Base-by-base conservation (phyloP, 2,329 filamentous ascomycete species). In the Eutypa lata region DNA sequence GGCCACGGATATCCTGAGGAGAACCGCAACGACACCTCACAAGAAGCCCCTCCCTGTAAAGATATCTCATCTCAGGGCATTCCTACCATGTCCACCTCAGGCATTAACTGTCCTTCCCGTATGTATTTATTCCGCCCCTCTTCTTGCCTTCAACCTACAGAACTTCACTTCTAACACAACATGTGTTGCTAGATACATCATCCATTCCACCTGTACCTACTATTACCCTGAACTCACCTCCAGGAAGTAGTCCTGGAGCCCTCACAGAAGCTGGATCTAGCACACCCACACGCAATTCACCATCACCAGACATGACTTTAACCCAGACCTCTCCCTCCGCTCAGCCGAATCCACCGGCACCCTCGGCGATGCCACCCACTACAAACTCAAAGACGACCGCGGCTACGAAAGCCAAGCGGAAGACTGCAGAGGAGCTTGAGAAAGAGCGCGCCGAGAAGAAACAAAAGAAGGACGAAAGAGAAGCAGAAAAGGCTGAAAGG, bases 371-470 rank as follows among this genome's bases (percentile, higher is more conserved):
- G 31, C 19, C 47, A 43, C 37, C 49, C n/a, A 19, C 50, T 1
- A 24, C 55, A 5, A 33, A 43, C 21, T 8, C 40, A n/a, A 52
- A 56, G 14, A n/a, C 45, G 11, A 47, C 54, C 2, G 13, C 53
- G 71, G 52, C 73, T 73, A 52, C 71, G 70, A 52, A 73, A 74
- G 50, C 71, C 71, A 62, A 67, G 48, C 52, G 63, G 7, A 70
- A 70, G 56, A 67, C 67, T 26, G 53, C 58, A 53, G 73, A 70
- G 0, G 68, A 72, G 38, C 70, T 68, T 40, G 68, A 65, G 33
- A 69, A 73, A 45, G 75, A 78, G 55, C 70, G 69, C 11, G 72
- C 73, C 14, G 73, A 73, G 54, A 80, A 79, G 64, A 76, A 72
- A 59, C 70, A 70, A 28, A 75, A 79, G 58, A 79, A 77, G 61